Percentiles rank a stretch among this genome's conserved stretches.
Evolutionary conservation across 1,284 basidiomycete genomes (phyloP).

Genomic region (Wallemia hederae): DNA sequence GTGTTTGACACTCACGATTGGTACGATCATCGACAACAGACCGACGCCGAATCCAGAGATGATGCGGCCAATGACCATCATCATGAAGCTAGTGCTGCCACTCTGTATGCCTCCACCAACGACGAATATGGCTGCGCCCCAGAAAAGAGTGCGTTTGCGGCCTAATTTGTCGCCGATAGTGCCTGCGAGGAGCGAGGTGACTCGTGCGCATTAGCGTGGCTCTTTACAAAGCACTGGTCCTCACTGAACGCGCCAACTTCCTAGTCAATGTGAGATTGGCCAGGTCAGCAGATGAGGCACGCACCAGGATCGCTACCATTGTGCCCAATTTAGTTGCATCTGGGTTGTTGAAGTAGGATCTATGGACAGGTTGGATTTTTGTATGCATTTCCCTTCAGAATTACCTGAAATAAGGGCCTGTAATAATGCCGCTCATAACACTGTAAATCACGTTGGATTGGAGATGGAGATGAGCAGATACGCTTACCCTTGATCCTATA

Average conservation of each 20-base stretch:
- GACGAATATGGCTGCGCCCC: constrained; percentile 62
- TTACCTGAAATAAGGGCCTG: constrained; percentile 60
- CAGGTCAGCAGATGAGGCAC: not conserved
- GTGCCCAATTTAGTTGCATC: constrained; percentile 23
- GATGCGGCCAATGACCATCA: constrained; percentile 66
- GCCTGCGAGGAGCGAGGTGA: constrained; percentile 69
- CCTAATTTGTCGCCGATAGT: constrained; percentile 63
- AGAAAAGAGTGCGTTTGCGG: constrained; percentile 56
- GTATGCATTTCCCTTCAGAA: constrained; percentile 15
- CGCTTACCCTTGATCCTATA: constrained; percentile 10
- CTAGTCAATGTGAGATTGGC: not conserved
- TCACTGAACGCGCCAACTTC: constrained; percentile 74
- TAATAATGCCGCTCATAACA: constrained; percentile 77
- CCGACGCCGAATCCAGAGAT: constrained; percentile 82
- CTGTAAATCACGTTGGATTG: constrained; percentile 15
- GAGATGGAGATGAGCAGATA: not conserved
- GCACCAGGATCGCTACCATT: constrained; percentile 38
- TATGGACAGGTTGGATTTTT: constrained; percentile 2
- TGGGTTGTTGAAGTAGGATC: constrained; percentile 36
- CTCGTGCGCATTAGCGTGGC: constrained; percentile 17
- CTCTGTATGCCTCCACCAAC: constrained; percentile 73
- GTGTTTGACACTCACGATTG: not conserved
- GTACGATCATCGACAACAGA: constrained; percentile 39
- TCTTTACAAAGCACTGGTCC: constrained; percentile 11
- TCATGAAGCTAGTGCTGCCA: constrained; percentile 46